Evolutionary conservation across 2,329 filamentous ascomycete species (phyloP), one percentile per base, ranked within the genome.

Genomic region (Onygenales sp.): DNA sequence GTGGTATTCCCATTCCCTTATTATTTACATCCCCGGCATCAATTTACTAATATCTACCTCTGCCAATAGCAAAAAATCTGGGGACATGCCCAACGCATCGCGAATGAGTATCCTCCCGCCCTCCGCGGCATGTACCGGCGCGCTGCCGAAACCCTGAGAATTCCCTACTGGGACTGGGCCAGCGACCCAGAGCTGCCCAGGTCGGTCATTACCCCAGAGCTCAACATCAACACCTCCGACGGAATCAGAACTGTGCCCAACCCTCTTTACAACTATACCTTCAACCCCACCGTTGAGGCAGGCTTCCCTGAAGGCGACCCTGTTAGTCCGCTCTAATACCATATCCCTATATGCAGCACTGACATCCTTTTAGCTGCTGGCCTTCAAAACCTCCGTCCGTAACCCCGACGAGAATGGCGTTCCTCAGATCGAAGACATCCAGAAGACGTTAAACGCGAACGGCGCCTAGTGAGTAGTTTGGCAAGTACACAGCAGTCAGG

Each of bases 131-230:
- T 71, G 42, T 85, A 85, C 59, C 56, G 64, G 21, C 57, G 57
- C 13, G 73, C 74, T 10, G 74, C 73, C 1, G 54, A 63, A 14
- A 66, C 59, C n/a, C 63, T 78, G 31, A 69, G 75, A 33, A 64
- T 76, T 14, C 75, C 75, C 2, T 78, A 73, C 61, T 78, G 75
- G 75, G 75, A 78, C 59, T 77, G 73, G 72, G 72, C 73, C 71
- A 57, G 55, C n/a, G 55, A 67, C 56, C 59, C 64, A 2, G 51
- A 56, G 8, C 50, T 69, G 46, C 66, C 66, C n/a, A 66, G 63
- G 9, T 70, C 71, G 55, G 57, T 77, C 11, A 66, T 66, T 6
- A 60, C 62, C 9, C 63, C 69, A 49, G 69, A 63, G 5, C 70
- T 79, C 45, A 61, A 65, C 8, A 68, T 77, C 32, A 75, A 67